Conservation (phyloP, 495 filamentous ascomycete species). For the Penicillium robsamsonii region DNA sequence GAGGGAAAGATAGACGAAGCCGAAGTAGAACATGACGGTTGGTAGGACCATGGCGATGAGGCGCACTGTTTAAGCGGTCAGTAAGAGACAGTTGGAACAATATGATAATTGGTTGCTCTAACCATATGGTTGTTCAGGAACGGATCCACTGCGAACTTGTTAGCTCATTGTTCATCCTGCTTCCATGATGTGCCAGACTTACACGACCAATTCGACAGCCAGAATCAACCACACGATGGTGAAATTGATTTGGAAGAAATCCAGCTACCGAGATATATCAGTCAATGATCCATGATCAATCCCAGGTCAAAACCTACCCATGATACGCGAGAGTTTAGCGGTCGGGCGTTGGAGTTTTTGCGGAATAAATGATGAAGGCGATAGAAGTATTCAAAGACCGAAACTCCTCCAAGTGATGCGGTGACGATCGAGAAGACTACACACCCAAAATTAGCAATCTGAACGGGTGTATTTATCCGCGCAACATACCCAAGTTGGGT, state of each 20-base stretch:
- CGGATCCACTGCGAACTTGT: slow-evolving; percentile 39
- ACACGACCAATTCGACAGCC: slow-evolving; percentile 55
- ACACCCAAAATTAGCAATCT: slow-evolving; percentile 7
- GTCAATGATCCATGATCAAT: background rate
- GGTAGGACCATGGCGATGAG: slow-evolving; percentile 62
- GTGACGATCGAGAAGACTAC: slow-evolving; percentile 60
- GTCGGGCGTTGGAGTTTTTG: slow-evolving; percentile 51
- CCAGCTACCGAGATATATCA: slow-evolving; percentile 39
- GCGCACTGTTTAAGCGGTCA: slow-evolving; percentile 42
- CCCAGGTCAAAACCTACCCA: slow-evolving; percentile 35
- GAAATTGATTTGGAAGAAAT: slow-evolving; percentile 65
- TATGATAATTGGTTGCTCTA: slow-evolving; percentile 11
- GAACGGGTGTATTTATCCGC: background rate
- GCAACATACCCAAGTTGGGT: slow-evolving; percentile 50
- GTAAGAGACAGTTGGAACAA: slow-evolving; percentile 19
- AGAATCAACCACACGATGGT: slow-evolving; percentile 51
- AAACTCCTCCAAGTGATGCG: slow-evolving; percentile 53
- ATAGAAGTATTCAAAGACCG: slow-evolving; percentile 58
- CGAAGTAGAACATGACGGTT: slow-evolving; percentile 59
- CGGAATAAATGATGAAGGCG: slow-evolving; percentile 44
- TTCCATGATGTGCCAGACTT: slow-evolving; percentile 19
- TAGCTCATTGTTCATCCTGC: slow-evolving; percentile 17
- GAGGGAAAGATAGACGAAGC: slow-evolving; percentile 52
- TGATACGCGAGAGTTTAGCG: slow-evolving; percentile 50
- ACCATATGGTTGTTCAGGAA: slow-evolving; percentile 40